Percentiles rank a stretch among this genome's conserved stretches.
Conservation (phyloP, 2,329 filamentous ascomycete species). For the Orbilia quercus region DNA sequence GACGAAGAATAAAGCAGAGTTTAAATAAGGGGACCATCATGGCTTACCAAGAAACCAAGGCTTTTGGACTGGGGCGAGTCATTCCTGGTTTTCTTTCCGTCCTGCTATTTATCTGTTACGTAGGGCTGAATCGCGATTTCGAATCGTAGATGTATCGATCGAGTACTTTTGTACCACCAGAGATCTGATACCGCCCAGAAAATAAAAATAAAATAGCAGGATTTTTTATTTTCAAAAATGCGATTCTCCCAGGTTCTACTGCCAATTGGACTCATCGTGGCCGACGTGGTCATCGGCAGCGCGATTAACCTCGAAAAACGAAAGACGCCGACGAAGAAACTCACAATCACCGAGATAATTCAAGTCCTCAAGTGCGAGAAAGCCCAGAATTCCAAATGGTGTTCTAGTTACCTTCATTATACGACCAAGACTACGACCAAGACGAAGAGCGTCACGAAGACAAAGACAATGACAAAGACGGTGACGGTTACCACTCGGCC, state of each 20-base stretch:
- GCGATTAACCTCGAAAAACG: conserved; percentile 11
- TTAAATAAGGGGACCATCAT: no score
- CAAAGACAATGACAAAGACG: conserved; percentile 11
- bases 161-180: no score
- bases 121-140: no score
- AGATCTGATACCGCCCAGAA: no score
- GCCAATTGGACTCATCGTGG: neutral
- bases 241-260: conserved; percentile 7
- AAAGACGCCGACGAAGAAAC: conserved; percentile 4
- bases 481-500: neutral
- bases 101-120: no score
- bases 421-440: conserved; percentile 19
- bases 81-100: no score
- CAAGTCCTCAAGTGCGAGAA: conserved; percentile 33
- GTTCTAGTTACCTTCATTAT: conserved; percentile 24
- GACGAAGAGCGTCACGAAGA: conserved; percentile 19
- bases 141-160: no score
- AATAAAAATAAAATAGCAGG: no score
- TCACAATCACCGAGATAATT: conserved; percentile 20
- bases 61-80: no score
- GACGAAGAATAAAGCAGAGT: no score
- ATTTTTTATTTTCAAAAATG: conserved; percentile 32
- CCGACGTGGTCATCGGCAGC: neutral
- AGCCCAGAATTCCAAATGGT: conserved; percentile 10
- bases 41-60: no score